Percentiles rank a stretch among this genome's conserved stretches.
Conservation (phyloP, 2,329 filamentous ascomycete species). For the Bipolaris victoriae region DNA sequence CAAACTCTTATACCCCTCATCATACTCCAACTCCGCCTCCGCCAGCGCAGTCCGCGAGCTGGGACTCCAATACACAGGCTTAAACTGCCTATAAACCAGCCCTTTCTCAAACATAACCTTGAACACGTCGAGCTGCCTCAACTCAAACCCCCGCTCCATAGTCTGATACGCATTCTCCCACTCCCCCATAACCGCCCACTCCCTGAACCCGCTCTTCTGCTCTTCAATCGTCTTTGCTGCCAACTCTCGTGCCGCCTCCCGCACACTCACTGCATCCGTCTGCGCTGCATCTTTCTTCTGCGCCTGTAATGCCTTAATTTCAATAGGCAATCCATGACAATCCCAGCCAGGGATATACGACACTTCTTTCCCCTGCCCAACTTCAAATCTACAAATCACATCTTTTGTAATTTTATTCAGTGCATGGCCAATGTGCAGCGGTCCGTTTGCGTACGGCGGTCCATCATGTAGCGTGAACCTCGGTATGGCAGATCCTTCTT, state of each 20-base stretch:
- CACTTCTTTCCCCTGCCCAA: slow-evolving; percentile 77
- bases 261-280: slow-evolving; percentile 61
- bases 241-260: slow-evolving; percentile 68
- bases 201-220: slow-evolving; percentile 75
- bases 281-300: slow-evolving; percentile 49
- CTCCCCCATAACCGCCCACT: slow-evolving; percentile 79
- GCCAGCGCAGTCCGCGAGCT: slow-evolving; percentile 80
- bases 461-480: slow-evolving; percentile 91
- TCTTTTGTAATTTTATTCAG: slow-evolving; percentile 98
- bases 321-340: slow-evolving; percentile 95
- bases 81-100: slow-evolving; percentile 77
- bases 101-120: slow-evolving; percentile 72
- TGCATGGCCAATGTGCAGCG: slow-evolving; percentile 89
- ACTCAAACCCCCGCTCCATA: slow-evolving; percentile 77
- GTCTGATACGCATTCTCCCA: slow-evolving; percentile 80
- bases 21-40: slow-evolving; percentile 85
- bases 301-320: slow-evolving; percentile 85
- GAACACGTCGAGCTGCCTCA: slow-evolving; percentile 76
- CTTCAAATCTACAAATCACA: slow-evolving; percentile 81
- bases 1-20: slow-evolving; percentile 72
- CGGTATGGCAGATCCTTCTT: slow-evolving; percentile 42
- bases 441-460: slow-evolving; percentile 94
- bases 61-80: slow-evolving; percentile 87
- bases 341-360: slow-evolving; percentile 94
- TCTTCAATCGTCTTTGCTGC: slow-evolving; percentile 71